phyloP scores from a whole-genome alignment of 176 grass and related monocot species.

The Chloris gayana region DNA sequence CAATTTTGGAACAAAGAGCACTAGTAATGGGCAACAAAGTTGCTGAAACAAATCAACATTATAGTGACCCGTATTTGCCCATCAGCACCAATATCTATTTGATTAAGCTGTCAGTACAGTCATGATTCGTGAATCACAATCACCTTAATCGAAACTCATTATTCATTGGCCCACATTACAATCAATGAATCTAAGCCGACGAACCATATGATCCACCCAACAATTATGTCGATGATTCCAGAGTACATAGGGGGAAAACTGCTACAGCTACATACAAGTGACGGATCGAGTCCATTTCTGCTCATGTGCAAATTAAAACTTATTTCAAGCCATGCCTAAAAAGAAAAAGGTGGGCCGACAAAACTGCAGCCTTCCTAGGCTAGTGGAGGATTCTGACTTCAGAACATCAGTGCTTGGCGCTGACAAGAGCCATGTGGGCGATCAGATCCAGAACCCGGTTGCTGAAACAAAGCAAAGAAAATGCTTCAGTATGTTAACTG shows the following conservation, averaged over 20 bases:
- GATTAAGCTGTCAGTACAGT: neutral
- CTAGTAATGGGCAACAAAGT: neutral
- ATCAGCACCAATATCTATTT: neutral
- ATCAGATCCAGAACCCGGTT: conserved; percentile 96
- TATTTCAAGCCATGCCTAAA: conserved; percentile 29
- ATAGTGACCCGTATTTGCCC: neutral
- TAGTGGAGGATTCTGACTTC: neutral
- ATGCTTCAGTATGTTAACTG: neutral
- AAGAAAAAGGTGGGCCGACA: conserved; percentile 37
- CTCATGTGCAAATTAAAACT: neutral
- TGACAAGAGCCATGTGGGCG: conserved; percentile 81
- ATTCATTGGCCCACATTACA: neutral
- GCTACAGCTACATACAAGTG: conserved; percentile 30
- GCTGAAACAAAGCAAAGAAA: conserved; percentile 46
- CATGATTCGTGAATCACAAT: no score
- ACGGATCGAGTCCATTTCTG: conserved; percentile 10
- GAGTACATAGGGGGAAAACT: neutral
- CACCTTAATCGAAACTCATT: neutral
- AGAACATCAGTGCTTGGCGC: conserved; percentile 51
- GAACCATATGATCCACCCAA: neutral
- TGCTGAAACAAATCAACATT: neutral
- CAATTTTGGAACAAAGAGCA: no score
- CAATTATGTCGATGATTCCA: neutral
- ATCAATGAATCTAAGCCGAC: conserved; percentile 13
- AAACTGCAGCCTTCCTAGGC: conserved; percentile 50